Percentiles rank a stretch among this genome's conserved stretches.
These are phyloP conservation scores for Candida sphagnicola DNA, from an alignment of 805 yeast species.

Conservation along the genomic window DNA sequence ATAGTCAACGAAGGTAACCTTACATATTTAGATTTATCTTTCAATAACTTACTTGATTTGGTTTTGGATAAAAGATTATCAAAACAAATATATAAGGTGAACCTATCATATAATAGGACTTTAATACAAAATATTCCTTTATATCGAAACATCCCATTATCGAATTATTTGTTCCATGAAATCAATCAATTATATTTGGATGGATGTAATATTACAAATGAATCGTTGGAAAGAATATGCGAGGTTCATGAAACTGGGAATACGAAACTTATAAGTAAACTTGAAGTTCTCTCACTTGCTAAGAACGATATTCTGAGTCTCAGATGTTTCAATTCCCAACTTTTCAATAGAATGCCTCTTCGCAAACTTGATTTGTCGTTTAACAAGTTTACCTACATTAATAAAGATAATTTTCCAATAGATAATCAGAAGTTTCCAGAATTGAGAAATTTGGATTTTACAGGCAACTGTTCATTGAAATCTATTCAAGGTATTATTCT, in stretches of 20 bases:
- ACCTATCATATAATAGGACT: slow-evolving; percentile 8
- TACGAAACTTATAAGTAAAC: background rate
- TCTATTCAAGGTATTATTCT: background rate
- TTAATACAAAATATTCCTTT: slow-evolving; percentile 5
- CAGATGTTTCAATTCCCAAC: slow-evolving; percentile 5
- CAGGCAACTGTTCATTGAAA: slow-evolving; percentile 4
- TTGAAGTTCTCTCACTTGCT: slow-evolving; percentile 6
- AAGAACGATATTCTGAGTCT: slow-evolving; percentile 8
- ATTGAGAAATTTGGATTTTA: slow-evolving; percentile 4
- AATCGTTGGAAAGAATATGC: slow-evolving; percentile 9
- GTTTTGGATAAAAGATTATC: background rate
- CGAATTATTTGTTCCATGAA: slow-evolving; percentile 6
- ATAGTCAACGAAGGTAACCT: background rate
- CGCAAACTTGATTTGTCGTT: slow-evolving; percentile 8
- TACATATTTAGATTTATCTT: slow-evolving; percentile 6
- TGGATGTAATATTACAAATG: slow-evolving; percentile 10
- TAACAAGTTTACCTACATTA: slow-evolving; percentile 9
- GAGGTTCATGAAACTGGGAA: slow-evolving; percentile 5
- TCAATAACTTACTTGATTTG: slow-evolving; percentile 7
- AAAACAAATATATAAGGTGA: slow-evolving; percentile 2
- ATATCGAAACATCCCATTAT: slow-evolving; percentile 6
- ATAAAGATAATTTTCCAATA: slow-evolving; percentile 9
- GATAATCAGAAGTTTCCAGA: slow-evolving; percentile 1
- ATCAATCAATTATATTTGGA: slow-evolving; percentile 6
- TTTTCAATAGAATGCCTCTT: slow-evolving; percentile 7